Conservation (phyloP, 805 yeast species). For the Wickerhamiella australiensis region DNA sequence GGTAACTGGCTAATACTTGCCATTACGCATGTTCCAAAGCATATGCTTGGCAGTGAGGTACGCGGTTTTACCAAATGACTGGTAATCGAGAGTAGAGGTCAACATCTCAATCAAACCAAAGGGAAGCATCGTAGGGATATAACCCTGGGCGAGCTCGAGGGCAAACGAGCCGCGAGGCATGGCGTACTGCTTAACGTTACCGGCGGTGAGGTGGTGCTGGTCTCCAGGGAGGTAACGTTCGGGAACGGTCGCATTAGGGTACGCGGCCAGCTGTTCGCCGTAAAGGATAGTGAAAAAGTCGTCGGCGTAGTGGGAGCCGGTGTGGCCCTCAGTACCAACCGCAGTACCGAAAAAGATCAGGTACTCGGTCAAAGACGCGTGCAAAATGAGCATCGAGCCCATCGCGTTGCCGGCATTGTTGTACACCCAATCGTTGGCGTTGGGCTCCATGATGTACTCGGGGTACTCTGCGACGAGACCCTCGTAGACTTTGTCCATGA, state of each 20-base stretch:
- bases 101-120: conserved; percentile 79
- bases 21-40: conserved; percentile 49
- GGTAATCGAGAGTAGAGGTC: conserved; percentile 67
- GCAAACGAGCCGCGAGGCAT: conserved; percentile 82
- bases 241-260: conserved; percentile 48
- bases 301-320: conserved; percentile 93
- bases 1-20: conserved; percentile 60
- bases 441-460: conserved; percentile 49
- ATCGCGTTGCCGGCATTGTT: conserved; percentile 98
- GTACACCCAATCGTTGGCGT: conserved; percentile 81
- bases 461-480: conserved; percentile 57
- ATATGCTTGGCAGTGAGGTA: conserved; percentile 70
- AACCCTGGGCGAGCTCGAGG: conserved; percentile 92
- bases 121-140: conserved; percentile 97
- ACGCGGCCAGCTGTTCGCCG: conserved; percentile 69
- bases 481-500: conserved; percentile 31
- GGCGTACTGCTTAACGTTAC: conserved; percentile 67
- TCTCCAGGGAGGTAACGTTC: conserved; percentile 80
- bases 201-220: conserved; percentile 65
- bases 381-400: conserved; percentile 85
- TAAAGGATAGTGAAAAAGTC: conserved; percentile 85
- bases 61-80: conserved; percentile 56
- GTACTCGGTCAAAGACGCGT: conserved; percentile 89
- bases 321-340: conserved; percentile 90
- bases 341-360: conserved; percentile 88